Conservation (phyloP, 331 rosid genomes). For the Cydonia oblonga region DNA sequence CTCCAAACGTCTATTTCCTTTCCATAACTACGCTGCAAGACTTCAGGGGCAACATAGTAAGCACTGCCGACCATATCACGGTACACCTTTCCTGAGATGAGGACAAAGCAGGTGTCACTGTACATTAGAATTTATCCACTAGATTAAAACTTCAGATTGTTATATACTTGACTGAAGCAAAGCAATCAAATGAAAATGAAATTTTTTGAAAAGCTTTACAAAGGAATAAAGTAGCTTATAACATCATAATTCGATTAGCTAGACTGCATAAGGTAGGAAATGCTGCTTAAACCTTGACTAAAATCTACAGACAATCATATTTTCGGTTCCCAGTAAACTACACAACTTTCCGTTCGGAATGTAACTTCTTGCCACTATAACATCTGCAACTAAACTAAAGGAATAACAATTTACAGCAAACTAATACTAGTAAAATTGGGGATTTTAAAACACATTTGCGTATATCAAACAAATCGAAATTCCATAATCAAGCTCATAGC, state of each 20-base stretch:
- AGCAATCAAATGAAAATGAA: background rate
- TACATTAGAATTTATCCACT: background rate
- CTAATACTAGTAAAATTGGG: background rate
- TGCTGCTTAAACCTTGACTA: background rate
- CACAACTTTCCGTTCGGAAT: background rate
- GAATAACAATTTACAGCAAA: background rate
- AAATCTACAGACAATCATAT: background rate
- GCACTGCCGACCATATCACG: constrained; percentile 91
- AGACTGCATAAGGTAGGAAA: background rate
- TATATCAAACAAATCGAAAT: background rate
- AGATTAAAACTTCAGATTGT: background rate
- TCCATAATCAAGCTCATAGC: background rate
- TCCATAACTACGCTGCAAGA: constrained; percentile 64
- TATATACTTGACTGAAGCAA: background rate
- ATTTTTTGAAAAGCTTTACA: background rate
- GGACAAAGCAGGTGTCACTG: background rate
- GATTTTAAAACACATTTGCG: background rate
- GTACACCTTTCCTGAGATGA: constrained; percentile 67
- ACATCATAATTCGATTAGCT: background rate
- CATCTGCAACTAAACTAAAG: background rate
- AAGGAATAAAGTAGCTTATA: background rate
- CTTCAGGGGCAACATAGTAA: constrained; percentile 93
- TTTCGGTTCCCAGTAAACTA: background rate
- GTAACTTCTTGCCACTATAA: background rate
- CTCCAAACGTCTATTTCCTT: constrained; percentile 93